Conservation (phyloP, 1,284 basidiomycete genomes). For the Fomitopsis schrenkii region DNA sequence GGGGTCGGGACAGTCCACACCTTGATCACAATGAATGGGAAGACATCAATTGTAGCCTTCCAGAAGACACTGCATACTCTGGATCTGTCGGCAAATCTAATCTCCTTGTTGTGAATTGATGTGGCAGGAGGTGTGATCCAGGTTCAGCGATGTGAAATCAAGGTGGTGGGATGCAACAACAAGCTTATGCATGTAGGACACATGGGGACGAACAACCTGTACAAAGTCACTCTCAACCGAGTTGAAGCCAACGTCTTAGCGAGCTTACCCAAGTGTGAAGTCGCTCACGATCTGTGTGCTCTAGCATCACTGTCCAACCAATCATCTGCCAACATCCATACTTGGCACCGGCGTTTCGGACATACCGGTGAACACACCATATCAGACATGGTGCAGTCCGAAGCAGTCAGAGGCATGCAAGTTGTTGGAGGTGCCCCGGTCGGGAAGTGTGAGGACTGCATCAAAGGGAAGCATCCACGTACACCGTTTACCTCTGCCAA, state of each 20-base stretch:
- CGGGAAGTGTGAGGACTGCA: slow-evolving; percentile 21
- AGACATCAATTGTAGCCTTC: neutral
- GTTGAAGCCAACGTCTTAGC: neutral
- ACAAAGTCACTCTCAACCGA: neutral
- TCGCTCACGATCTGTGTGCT: neutral
- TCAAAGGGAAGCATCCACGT: slow-evolving; percentile 25
- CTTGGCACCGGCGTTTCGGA: neutral
- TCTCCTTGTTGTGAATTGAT: neutral
- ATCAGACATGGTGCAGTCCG: neutral
- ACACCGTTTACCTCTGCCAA: slow-evolving; percentile 24
- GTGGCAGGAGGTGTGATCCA: neutral
- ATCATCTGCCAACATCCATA: neutral
- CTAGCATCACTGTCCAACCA: neutral
- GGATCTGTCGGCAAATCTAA: neutral
- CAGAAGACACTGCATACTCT: neutral
- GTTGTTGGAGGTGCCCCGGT: neutral
- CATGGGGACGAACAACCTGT: neutral
- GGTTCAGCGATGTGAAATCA: neutral
- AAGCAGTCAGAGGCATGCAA: neutral
- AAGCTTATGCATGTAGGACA: neutral
- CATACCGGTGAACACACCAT: neutral
- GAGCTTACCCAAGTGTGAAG: neutral
- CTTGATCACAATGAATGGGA: neutral
- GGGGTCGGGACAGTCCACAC: neutral
- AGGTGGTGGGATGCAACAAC: neutral